Conservation (phyloP, 1,139 yeast species). For the Yamadazyma triangularis region DNA sequence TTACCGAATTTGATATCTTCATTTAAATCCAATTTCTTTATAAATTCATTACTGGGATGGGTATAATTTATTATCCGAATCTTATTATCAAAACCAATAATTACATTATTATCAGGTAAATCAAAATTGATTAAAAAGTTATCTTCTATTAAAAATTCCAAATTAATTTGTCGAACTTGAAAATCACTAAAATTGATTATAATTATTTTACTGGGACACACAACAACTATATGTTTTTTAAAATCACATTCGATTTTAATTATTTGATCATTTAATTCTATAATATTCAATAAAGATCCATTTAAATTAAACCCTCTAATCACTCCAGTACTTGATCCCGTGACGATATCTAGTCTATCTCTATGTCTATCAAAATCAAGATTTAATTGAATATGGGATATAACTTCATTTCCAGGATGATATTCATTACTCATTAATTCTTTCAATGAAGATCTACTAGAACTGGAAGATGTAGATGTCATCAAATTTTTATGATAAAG, state of each 20-base stretch:
- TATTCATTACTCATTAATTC: constrained; percentile 11
- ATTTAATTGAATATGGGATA: constrained; percentile 20
- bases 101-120: constrained; percentile 44
- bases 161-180: constrained; percentile 6
- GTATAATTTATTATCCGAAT: constrained; percentile 26
- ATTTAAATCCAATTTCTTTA: constrained; percentile 12
- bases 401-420: constrained; percentile 4
- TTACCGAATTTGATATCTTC: constrained; percentile 14
- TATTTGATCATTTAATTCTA: constrained; percentile 15
- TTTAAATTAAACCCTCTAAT: constrained; percentile 24
- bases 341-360: constrained; percentile 22
- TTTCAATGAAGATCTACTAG: constrained; percentile 19
- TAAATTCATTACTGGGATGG: not conserved
- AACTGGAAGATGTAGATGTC: constrained; percentile 28
- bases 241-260: constrained; percentile 30
- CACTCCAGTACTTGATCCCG: constrained; percentile 22
- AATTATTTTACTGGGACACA: constrained; percentile 15
- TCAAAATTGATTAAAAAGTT: constrained; percentile 38
- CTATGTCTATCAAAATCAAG: constrained; percentile 20
- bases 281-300: constrained; percentile 17
- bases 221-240: constrained; percentile 19
- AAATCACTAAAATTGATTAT: constrained; percentile 19
- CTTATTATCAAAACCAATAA: constrained; percentile 21
- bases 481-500: constrained; percentile 28
- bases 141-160: constrained; percentile 6